These are phyloP conservation scores for Melampsora abietis-canadensis DNA, from an alignment of 1,284 basidiomycete genomes.

Conservation along the genomic window DNA sequence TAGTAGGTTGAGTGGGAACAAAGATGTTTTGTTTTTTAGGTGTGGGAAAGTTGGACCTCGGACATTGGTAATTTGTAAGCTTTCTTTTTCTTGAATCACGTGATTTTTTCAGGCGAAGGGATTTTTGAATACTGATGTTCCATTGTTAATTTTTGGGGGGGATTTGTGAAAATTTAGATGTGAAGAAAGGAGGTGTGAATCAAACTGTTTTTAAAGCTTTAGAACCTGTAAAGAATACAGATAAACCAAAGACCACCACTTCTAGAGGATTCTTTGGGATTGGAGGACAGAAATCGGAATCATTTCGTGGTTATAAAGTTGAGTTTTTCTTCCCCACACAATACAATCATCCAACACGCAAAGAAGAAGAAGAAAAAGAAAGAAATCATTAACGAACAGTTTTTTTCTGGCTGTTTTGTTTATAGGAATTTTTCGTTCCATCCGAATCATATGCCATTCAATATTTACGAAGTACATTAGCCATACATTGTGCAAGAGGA, in stretches of 20 bases:
- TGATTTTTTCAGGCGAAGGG: too few species aligned
- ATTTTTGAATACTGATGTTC: neutral
- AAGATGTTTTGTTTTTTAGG: constrained; percentile 90
- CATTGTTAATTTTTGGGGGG: neutral
- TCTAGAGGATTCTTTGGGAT: constrained; percentile 45
- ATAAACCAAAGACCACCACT: constrained; percentile 65
- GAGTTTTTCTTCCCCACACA: neutral
- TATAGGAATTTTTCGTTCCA: constrained; percentile 46
- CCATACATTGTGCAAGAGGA: constrained; percentile 67
- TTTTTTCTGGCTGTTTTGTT: neutral
- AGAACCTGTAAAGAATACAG: constrained; percentile 81
- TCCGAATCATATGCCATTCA: constrained; percentile 43
- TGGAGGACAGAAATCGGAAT: constrained; percentile 12
- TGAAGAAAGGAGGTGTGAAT: constrained; percentile 78
- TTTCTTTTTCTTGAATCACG: too few species aligned
- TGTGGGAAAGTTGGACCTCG: constrained; percentile 79
- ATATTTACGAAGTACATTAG: constrained; percentile 77
- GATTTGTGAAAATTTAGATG: constrained; percentile 59
- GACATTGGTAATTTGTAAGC: constrained; percentile 68
- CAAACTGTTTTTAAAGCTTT: constrained; percentile 90
- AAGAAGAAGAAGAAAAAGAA: neutral
- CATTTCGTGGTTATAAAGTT: constrained; percentile 39
- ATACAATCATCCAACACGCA: too few species aligned
- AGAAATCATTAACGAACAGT: neutral
- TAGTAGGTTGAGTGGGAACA: constrained; percentile 79